Evolutionary conservation across 345 rosid species (phyloP).

Genomic region (Brassica carinata): DNA sequence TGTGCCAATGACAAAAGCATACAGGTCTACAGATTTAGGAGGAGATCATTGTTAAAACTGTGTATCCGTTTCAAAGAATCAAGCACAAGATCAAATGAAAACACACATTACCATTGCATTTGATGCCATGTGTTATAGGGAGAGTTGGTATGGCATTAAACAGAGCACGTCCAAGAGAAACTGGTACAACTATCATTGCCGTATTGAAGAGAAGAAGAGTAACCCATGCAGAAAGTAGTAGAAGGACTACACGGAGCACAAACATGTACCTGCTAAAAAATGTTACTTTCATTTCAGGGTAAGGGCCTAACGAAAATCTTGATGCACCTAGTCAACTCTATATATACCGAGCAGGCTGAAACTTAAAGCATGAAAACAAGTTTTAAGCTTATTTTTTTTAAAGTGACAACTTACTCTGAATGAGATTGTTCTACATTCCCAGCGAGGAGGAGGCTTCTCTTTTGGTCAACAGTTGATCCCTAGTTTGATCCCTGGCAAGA

Average conservation of each 20-base stretch:
- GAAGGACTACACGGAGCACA: conserved; percentile 76
- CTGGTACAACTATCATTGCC: conserved; percentile 80
- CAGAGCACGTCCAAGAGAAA: conserved; percentile 92
- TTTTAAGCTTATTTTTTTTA: not conserved
- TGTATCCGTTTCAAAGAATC: not conserved
- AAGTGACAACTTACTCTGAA: conserved; percentile 71
- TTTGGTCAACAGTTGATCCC: not conserved
- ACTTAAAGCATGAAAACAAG: not conserved
- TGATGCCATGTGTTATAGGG: conserved; percentile 96
- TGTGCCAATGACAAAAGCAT: conserved; percentile 75
- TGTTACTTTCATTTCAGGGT: conserved; percentile 13
- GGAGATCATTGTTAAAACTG: not conserved
- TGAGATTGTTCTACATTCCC: conserved; percentile 49
- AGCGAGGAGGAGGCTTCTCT: not conserved
- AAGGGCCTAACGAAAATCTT: conserved; percentile 10
- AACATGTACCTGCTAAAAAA: conserved; percentile 74
- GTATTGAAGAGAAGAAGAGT: conserved; percentile 93
- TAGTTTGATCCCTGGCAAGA: not conserved
- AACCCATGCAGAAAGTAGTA: conserved; percentile 95
- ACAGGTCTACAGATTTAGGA: conserved; percentile 57
- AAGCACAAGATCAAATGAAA: not conserved
- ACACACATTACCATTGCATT: conserved; percentile 78
- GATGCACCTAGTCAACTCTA: conserved; percentile 1
- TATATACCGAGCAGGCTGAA: not conserved
- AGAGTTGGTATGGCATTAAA: conserved; percentile 92